Evolutionary conservation across 352 stramenopile genomes (phyloP).

Genomic region (Phytophthora sp.): DNA sequence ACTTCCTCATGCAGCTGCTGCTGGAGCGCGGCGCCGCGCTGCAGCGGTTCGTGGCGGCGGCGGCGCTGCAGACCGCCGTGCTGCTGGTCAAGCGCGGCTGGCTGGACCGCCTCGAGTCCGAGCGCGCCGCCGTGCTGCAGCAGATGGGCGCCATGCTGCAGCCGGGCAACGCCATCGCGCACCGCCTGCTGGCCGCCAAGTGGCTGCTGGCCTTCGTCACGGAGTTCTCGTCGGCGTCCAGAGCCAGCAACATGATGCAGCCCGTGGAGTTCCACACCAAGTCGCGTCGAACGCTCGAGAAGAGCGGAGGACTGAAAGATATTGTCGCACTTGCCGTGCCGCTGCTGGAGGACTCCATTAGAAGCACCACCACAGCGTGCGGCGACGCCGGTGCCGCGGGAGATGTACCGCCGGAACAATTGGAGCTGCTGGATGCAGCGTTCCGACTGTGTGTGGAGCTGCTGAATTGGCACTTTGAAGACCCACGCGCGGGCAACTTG

Average conservation of each 20-base stretch:
- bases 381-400: constrained; percentile 33
- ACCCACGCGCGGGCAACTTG: constrained; percentile 61
- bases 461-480: constrained; percentile 80
- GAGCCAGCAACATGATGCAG: constrained; percentile 81
- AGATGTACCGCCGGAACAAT: constrained; percentile 59
- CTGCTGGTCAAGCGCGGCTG: constrained; percentile 85
- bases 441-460: constrained; percentile 83
- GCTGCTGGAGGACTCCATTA: constrained; percentile 75
- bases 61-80: constrained; percentile 74
- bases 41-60: constrained; percentile 61
- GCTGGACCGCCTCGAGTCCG: constrained; percentile 63
- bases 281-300: constrained; percentile 63
- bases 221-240: constrained; percentile 83
- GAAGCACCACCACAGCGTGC: constrained; percentile 56
- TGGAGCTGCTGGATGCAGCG: constrained; percentile 76
- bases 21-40: constrained; percentile 58
- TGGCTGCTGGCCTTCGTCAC: constrained; percentile 87
- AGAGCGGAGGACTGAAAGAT: constrained; percentile 58
- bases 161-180: constrained; percentile 30
- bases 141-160: constrained; percentile 79
- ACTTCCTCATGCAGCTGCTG: constrained; percentile 85
- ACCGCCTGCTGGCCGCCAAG: constrained; percentile 74
- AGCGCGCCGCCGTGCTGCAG: constrained; percentile 63
- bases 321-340: constrained; percentile 67
- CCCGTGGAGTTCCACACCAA: constrained; percentile 87